Conservation (phyloP, 2,329 filamentous ascomycete species). For the Monilinia laxa region DNA sequence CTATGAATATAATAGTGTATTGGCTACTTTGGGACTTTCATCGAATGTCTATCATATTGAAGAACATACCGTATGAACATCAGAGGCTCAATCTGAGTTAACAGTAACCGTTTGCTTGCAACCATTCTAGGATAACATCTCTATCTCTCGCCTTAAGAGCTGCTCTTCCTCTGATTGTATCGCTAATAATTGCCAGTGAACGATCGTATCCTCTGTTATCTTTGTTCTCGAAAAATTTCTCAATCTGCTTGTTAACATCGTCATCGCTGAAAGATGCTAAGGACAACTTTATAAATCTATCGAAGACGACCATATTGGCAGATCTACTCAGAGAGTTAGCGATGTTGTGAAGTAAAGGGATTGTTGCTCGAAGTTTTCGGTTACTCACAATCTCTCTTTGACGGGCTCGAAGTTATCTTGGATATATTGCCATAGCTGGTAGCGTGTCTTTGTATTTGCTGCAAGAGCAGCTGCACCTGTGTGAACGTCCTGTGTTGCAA, state of each 20-base stretch:
- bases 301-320: slow-evolving; percentile 81
- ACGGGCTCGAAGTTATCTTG: slow-evolving; percentile 79
- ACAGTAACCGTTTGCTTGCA: slow-evolving; percentile 60
- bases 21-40: background rate
- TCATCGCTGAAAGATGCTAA: slow-evolving; percentile 76
- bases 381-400: slow-evolving; percentile 57
- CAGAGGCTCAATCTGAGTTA: background rate
- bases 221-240: slow-evolving; percentile 80
- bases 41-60: background rate
- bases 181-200: slow-evolving; percentile 79
- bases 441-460: slow-evolving; percentile 70
- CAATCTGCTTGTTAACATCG: slow-evolving; percentile 71
- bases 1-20: background rate
- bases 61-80: background rate
- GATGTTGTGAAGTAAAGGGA: background rate
- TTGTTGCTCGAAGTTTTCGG: background rate
- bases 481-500: slow-evolving; percentile 85
- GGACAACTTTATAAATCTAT: slow-evolving; percentile 79
- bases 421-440: slow-evolving; percentile 79
- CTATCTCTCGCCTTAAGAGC: slow-evolving; percentile 79
- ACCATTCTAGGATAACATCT: slow-evolving; percentile 73
- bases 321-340: slow-evolving; percentile 40
- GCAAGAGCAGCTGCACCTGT: slow-evolving; percentile 72
- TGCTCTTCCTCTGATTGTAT: slow-evolving; percentile 80
- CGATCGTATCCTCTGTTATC: slow-evolving; percentile 85